Conservation (phyloP, 805 yeast species). For the Candida mattraensis region DNA sequence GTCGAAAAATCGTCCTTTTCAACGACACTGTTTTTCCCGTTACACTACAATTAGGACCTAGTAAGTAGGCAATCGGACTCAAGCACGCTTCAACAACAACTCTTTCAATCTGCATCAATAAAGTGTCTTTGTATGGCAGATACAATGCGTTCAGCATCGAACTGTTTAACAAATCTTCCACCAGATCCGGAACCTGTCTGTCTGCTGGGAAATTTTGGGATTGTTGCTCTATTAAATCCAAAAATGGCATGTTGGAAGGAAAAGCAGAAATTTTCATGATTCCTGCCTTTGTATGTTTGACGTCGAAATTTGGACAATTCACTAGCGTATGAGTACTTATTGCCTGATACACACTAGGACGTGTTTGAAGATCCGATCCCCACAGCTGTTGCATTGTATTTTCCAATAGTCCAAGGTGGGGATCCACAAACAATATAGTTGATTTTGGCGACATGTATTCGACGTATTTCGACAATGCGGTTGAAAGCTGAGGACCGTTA, state of each 20-base stretch:
- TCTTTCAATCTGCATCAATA: constrained; percentile 22
- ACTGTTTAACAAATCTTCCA: constrained; percentile 11
- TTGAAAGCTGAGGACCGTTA: constrained; percentile 4
- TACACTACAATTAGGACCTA: constrained; percentile 7
- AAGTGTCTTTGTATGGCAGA: constrained; percentile 21
- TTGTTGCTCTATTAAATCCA: constrained; percentile 8
- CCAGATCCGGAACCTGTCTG: constrained; percentile 13
- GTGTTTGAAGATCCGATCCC: not conserved
- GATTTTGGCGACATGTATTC: constrained; percentile 17
- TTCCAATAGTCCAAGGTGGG: constrained; percentile 22
- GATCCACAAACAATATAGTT: constrained; percentile 27
- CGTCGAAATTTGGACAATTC: constrained; percentile 21
- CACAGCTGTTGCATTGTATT: constrained; percentile 9
- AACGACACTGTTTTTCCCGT: constrained; percentile 4
- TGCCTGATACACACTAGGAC: constrained; percentile 26
- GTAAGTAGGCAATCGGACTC: constrained; percentile 16
- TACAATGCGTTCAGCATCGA: constrained; percentile 22
- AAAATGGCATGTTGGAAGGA: constrained; percentile 11
- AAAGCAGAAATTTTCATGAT: constrained; percentile 21
- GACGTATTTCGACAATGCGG: constrained; percentile 8
- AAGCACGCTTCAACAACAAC: constrained; percentile 25
- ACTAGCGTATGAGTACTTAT: constrained; percentile 21
- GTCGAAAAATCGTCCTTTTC: constrained; percentile 7
- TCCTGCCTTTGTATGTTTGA: constrained; percentile 24
- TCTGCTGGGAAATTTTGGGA: constrained; percentile 15